These are phyloP conservation scores for Solanum sejunctum DNA, from an alignment of 257 asterid genomes.

Conservation along the genomic window DNA sequence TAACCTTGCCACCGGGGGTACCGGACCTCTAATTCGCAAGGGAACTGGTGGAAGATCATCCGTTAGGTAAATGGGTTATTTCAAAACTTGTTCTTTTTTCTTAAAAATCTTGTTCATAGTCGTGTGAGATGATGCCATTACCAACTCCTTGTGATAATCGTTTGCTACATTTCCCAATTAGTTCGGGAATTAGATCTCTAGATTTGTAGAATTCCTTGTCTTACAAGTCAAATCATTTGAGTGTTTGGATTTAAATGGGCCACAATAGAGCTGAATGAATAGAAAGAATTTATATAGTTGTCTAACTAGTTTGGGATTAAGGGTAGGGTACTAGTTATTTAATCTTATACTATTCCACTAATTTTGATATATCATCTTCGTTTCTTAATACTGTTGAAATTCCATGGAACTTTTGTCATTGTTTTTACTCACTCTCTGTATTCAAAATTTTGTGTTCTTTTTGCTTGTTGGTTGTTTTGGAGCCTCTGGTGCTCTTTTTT, in stretches of 20 bases:
- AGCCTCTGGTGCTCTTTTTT: background rate
- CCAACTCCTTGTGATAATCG: background rate
- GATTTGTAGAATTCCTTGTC: background rate
- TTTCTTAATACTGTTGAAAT: background rate
- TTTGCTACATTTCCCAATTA: background rate
- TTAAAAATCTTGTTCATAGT: background rate
- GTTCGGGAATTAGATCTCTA: background rate
- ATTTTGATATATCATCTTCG: background rate
- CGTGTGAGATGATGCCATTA: background rate
- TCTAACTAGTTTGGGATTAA: background rate
- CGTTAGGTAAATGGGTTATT: constrained; percentile 45
- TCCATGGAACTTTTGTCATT: background rate
- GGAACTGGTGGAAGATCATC: constrained; percentile 99
- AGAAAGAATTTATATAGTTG: background rate
- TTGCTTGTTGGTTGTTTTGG: background rate
- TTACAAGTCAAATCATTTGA: background rate
- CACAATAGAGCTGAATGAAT: background rate
- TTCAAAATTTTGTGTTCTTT: background rate
- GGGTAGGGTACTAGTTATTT: background rate
- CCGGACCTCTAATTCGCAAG: constrained; percentile 82
- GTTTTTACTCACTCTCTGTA: background rate
- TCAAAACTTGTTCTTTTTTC: background rate
- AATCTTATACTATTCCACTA: background rate
- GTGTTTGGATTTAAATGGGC: background rate
- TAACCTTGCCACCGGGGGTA: constrained; percentile 56